Evolutionary conservation across 1,284 basidiomycete species (phyloP).

Genomic region (Marasmius tenuissimus): DNA sequence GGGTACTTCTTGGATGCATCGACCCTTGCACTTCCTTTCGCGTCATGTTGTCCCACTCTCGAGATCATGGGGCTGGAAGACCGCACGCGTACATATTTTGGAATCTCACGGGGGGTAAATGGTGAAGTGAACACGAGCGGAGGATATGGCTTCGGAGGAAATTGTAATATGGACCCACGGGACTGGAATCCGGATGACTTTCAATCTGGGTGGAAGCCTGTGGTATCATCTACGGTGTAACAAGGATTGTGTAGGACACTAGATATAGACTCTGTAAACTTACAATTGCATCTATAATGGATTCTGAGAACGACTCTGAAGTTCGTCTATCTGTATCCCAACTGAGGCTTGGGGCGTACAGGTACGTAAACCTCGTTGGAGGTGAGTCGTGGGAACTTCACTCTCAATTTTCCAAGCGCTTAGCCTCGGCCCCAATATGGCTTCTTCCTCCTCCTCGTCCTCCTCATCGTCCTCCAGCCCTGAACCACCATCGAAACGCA

Average conservation of each 20-base stretch:
- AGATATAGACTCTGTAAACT: too few relatives aligned
- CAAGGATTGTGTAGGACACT: too few relatives aligned
- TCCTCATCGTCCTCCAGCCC: conserved; percentile 3
- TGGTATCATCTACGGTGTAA: background rate
- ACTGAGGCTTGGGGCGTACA: too few relatives aligned
- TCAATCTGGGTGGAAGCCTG: background rate
- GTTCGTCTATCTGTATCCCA: too few relatives aligned
- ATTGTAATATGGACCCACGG: background rate
- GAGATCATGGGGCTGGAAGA: background rate
- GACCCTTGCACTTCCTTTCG: background rate
- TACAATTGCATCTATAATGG: too few relatives aligned
- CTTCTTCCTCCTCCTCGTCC: background rate
- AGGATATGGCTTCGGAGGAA: background rate
- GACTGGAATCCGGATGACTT: background rate
- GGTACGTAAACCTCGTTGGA: background rate
- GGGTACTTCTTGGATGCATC: background rate
- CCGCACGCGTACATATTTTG: background rate
- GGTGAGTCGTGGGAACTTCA: background rate
- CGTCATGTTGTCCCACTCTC: background rate
- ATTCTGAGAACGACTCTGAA: too few relatives aligned
- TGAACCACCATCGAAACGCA: conserved; percentile 11
- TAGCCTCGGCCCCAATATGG: too few relatives aligned
- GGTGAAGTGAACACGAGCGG: background rate
- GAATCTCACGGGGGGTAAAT: background rate
- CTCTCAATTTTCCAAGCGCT: background rate